Evolutionary conservation across 2,329 filamentous ascomycete genomes (phyloP).

Genomic region (Phialemonium atrogriseum): DNA sequence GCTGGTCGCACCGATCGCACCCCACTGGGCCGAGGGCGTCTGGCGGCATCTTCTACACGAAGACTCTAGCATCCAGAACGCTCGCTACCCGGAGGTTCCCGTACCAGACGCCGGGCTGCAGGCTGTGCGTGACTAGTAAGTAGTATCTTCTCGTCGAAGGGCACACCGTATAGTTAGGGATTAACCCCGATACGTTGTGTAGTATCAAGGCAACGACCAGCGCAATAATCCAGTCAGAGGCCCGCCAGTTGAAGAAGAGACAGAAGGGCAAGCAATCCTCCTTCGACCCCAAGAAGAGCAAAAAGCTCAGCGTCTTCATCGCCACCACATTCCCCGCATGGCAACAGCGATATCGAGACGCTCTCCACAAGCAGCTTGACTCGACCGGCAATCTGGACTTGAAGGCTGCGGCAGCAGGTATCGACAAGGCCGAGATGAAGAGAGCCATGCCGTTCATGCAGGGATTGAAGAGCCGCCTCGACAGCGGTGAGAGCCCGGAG

Average conservation of each 20-base stretch:
- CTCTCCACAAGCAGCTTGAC: slow-evolving; percentile 66
- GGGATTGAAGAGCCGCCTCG: slow-evolving; percentile 71
- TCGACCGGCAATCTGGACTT: slow-evolving; percentile 56
- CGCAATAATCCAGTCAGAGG: slow-evolving; percentile 81
- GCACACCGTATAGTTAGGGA: no score
- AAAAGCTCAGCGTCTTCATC: slow-evolving; percentile 81
- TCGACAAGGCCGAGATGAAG: slow-evolving; percentile 87
- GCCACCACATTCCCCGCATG: slow-evolving; percentile 76
- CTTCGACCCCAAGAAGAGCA: slow-evolving; percentile 87
- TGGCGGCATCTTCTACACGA: slow-evolving; percentile 87
- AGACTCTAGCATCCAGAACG: slow-evolving; percentile 67
- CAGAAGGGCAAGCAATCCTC: slow-evolving; percentile 80
- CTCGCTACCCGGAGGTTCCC: slow-evolving; percentile 63
- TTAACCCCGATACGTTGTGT: no score
- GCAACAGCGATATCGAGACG: slow-evolving; percentile 85
- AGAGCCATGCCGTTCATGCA: slow-evolving; percentile 98
- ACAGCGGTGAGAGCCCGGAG: slow-evolving; percentile 57
- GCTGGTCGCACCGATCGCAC: slow-evolving; percentile 74
- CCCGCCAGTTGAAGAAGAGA: slow-evolving; percentile 75
- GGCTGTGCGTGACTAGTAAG: slow-evolving; percentile 78
- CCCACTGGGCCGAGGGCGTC: slow-evolving; percentile 91
- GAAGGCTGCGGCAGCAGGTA: slow-evolving; percentile 68
- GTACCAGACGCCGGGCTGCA: slow-evolving; percentile 58
- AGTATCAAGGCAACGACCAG: slow-evolving; percentile 50
- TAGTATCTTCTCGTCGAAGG: no score